Evolutionary conservation across 768 basidiomycete genomes (phyloP), one percentile per base, ranked within the genome.

Genomic region (Tricholoma terreum): DNA sequence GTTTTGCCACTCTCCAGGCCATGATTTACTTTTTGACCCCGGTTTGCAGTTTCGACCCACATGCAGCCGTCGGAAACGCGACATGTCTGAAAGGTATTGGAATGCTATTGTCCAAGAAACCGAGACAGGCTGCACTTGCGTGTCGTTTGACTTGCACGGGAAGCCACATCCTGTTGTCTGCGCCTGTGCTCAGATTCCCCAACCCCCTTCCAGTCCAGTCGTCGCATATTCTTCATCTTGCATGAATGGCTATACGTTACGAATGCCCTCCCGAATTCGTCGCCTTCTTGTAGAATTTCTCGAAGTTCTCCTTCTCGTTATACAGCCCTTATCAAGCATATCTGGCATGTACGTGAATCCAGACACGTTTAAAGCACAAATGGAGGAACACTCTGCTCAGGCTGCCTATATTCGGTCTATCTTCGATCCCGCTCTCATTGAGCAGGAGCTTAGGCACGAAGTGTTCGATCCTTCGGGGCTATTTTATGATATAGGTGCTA

Each of bases 21-120:
- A 96, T 64, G 93, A 95, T 72, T 80, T 95, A 58, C 82, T 95
- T 62, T 94, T 95, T 62, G 94, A 96, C 61, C 81, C 90, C 15
- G 86, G 86, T 14, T 75, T 93, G 12, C 90, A 92, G 69, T 92
- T 92, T 71, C 82, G 89, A 42, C 89, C 90, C 10, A 86, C 86
- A 1, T 80, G 82, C n/a, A 84, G 84, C 60, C 83, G 86, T 38
- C 83, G 86, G 56, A 93, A 93, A 69, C 76, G 75, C 69, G 84
- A 86, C 50, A 76, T 84, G 35, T 80, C 86, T 0, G 91, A 94
- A 61, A 84, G 81, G 58, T 98, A 96, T 68, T 98, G 94, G 94
- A 75, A 77, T 40, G 88, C 93, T 42, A 77, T 98, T 53, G 75
- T 81, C 33, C 83, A 82, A 51, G 94, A 98, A 75, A 77, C 94